Percentiles rank a stretch among this genome's conserved stretches.
Conservation (phyloP, 495 filamentous ascomycete species). For the Xylaria longipes region DNA sequence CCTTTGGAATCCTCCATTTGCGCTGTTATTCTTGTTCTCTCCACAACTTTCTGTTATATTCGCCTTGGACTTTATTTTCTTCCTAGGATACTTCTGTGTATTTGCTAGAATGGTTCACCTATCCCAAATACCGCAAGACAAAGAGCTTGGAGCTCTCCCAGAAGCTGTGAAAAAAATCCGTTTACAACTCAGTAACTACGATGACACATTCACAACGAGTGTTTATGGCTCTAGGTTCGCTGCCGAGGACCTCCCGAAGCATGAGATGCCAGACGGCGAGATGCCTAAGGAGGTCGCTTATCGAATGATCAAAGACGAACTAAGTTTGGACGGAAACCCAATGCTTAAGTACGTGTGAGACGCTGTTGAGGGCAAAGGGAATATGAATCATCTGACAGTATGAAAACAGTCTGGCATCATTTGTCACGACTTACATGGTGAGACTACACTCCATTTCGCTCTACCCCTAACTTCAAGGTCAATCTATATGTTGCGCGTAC, state of each 20-base stretch:
- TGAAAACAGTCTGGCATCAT: conserved; percentile 67
- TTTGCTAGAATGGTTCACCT: conserved; percentile 72
- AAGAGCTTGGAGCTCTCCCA: conserved; percentile 48
- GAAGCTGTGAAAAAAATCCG: conserved; percentile 55
- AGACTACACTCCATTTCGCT: conserved; percentile 22
- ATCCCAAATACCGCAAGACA: conserved; percentile 59
- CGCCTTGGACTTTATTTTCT: not conserved
- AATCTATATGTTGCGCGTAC: conserved; percentile 14
- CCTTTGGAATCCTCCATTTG: not conserved
- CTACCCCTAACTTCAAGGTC: conserved; percentile 1
- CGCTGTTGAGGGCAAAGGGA: conserved; percentile 12
- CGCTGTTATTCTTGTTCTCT: not conserved
- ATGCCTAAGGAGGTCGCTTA: conserved; percentile 92
- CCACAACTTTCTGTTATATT: not conserved
- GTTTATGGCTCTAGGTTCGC: conserved; percentile 89
- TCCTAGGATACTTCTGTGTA: not conserved
- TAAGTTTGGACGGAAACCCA: conserved; percentile 88
- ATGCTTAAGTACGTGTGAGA: conserved; percentile 72
- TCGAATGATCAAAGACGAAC: conserved; percentile 93
- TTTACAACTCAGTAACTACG: conserved; percentile 56
- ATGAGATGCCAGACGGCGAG: conserved; percentile 88
- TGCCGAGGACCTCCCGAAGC: conserved; percentile 73
- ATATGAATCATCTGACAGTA: conserved; percentile 28
- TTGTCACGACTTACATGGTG: conserved; percentile 90
- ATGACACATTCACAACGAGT: conserved; percentile 70